These are phyloP conservation scores for Alternaria alternata DNA, from an alignment of 2,329 filamentous ascomycete genomes.

Conservation along the genomic window DNA sequence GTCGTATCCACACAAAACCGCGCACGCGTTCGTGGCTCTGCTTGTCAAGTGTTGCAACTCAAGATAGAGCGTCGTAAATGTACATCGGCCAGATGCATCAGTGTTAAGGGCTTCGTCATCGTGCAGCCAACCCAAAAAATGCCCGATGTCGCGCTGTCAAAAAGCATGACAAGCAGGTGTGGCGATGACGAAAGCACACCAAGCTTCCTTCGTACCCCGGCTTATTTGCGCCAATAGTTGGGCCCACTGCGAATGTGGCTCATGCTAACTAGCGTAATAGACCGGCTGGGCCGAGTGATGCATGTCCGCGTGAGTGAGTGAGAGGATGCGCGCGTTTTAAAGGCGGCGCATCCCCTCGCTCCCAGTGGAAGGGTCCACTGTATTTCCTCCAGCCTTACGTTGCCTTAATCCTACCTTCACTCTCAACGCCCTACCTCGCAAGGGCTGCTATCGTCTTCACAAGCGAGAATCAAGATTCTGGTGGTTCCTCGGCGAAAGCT, in stretches of 20 bases:
- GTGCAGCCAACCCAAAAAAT: neutral
- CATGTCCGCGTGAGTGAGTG: constrained; percentile 9
- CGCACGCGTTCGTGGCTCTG: neutral
- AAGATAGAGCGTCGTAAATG: neutral
- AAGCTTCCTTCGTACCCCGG: constrained; percentile 1
- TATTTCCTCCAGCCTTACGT: neutral
- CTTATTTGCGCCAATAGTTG: constrained; percentile 20
- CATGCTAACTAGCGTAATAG: constrained; percentile 4
- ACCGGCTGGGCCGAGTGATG: constrained; percentile 11
- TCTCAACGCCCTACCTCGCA: neutral
- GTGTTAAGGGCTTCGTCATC: neutral
- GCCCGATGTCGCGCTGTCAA: neutral
- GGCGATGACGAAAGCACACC: constrained; percentile 19
- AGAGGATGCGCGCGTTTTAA: neutral
- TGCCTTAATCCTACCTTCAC: neutral
- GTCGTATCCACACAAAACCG: neutral
- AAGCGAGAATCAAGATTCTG: neutral
- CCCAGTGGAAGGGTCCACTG: neutral
- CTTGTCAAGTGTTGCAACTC: neutral
- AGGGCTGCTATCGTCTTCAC: neutral
- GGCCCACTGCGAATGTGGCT: constrained; percentile 9
- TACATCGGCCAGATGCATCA: neutral
- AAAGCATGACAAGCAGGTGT: constrained; percentile 6
- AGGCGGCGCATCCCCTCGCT: constrained; percentile 1
- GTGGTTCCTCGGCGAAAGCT: neutral